Evolutionary conservation across 805 yeast species (phyloP).

Genomic region (Candida loeiensis): DNA sequence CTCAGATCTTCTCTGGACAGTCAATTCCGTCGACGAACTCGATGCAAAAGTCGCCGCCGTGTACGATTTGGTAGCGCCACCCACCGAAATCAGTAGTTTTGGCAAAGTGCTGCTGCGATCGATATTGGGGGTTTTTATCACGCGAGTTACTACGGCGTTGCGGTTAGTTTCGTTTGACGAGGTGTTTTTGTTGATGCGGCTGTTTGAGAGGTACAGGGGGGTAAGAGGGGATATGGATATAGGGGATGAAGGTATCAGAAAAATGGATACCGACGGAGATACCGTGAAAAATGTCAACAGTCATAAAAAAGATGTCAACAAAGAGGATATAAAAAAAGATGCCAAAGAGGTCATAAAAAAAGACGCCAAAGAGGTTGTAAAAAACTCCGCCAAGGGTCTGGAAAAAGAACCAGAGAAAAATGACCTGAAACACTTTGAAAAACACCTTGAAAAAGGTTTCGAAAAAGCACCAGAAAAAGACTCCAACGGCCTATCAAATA

Average conservation of each 20-base stretch:
- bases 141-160: constrained; percentile 36
- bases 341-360: background rate
- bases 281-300: background rate
- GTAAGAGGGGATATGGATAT: background rate
- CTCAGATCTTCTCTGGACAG: constrained; percentile 33
- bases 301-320: too few relatives aligned
- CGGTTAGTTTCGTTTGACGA: constrained; percentile 48
- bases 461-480: background rate
- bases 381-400: too few relatives aligned
- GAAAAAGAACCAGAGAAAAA: too few relatives aligned
- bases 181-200: constrained; percentile 30
- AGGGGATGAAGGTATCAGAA: background rate
- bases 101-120: constrained; percentile 21
- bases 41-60: constrained; percentile 29
- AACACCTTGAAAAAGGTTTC: background rate
- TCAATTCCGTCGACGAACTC: constrained; percentile 47
- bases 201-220: constrained; percentile 35
- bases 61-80: constrained; percentile 12
- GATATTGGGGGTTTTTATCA: constrained; percentile 42
- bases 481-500: background rate
- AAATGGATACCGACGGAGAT: too few relatives aligned
- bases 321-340: background rate
- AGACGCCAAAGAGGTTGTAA: background rate
- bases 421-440: too few relatives aligned
- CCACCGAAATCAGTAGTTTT: constrained; percentile 9